Evolutionary conservation across 208 protist species (phyloP).

Genomic region (Crithidia fasciculata): DNA sequence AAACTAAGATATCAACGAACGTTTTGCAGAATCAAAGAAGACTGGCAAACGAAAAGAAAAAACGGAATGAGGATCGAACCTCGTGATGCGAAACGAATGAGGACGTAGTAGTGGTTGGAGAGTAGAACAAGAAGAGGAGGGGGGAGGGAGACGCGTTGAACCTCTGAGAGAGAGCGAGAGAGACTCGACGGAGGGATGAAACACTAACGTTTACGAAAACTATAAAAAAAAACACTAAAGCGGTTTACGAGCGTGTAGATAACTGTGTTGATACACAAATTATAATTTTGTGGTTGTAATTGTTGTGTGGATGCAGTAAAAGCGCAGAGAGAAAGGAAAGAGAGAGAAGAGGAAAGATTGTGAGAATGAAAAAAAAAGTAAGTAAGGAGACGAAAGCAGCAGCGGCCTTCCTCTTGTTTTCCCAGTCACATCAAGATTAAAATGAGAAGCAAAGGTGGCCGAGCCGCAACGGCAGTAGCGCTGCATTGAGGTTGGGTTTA

Average conservation of each 20-base stretch:
- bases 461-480: too few species aligned
- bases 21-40: too few species aligned
- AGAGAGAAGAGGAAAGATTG: constrained; percentile 1
- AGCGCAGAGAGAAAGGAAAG: background rate
- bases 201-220: too few species aligned
- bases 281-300: background rate
- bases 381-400: background rate
- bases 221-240: background rate
- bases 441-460: too few species aligned
- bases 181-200: too few species aligned
- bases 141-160: constrained; percentile 8
- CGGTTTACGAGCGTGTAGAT: background rate
- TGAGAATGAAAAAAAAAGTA: background rate
- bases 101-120: background rate
- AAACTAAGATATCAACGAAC: too few species aligned
- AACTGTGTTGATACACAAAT: background rate
- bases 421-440: too few species aligned
- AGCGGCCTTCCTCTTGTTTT: too few species aligned
- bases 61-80: background rate
- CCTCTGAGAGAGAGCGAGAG: too few species aligned
- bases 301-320: background rate
- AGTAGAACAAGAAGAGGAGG: background rate
- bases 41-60: background rate
- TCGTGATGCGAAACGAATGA: too few species aligned
- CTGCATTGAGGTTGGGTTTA: too few species aligned